phyloP scores from a whole-genome alignment of 768 basidiomycete species.

The Nevesoporus exiguus region DNA sequence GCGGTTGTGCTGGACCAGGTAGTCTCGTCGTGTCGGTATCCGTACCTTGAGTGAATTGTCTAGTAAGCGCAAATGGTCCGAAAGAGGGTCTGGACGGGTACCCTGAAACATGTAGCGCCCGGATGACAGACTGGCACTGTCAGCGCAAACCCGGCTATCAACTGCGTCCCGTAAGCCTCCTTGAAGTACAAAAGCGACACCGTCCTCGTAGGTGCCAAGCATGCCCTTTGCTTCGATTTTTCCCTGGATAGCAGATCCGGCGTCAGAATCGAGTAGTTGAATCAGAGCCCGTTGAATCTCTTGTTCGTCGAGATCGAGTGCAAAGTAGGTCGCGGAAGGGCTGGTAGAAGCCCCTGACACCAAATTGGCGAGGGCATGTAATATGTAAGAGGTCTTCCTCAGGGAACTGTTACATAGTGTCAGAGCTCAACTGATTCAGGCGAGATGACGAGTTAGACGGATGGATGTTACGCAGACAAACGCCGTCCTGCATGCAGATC shows the following conservation, averaged over 20 bases:
- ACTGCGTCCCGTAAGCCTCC: slow-evolving; percentile 22
- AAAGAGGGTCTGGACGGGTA: slow-evolving; percentile 34
- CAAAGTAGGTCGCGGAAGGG: slow-evolving; percentile 76
- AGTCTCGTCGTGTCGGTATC: slow-evolving; percentile 22
- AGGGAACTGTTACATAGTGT: slow-evolving; percentile 55
- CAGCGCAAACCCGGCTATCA: slow-evolving; percentile 3
- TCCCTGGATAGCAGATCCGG: slow-evolving; percentile 58
- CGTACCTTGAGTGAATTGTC: neutral
- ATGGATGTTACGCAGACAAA: neutral
- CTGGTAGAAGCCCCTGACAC: slow-evolving; percentile 35
- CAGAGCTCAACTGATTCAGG: slow-evolving; percentile 2
- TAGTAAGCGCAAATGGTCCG: slow-evolving; percentile 34
- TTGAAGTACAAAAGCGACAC: slow-evolving; percentile 71
- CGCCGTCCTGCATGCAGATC: too few species aligned
- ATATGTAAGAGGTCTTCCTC: slow-evolving; percentile 84
- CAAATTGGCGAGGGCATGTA: slow-evolving; percentile 62
- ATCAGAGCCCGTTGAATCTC: slow-evolving; percentile 80
- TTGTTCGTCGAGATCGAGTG: slow-evolving; percentile 86
- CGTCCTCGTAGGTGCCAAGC: slow-evolving; percentile 89
- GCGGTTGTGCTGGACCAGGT: slow-evolving; percentile 50
- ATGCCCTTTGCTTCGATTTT: slow-evolving; percentile 82
- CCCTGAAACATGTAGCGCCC: slow-evolving; percentile 12
- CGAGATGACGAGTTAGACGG: neutral
- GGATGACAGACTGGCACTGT: neutral
- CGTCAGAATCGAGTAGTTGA: slow-evolving; percentile 58